These are phyloP conservation scores for Claviceps fusiformis DNA, from an alignment of 2,329 filamentous ascomycete species.

Conservation along the genomic window DNA sequence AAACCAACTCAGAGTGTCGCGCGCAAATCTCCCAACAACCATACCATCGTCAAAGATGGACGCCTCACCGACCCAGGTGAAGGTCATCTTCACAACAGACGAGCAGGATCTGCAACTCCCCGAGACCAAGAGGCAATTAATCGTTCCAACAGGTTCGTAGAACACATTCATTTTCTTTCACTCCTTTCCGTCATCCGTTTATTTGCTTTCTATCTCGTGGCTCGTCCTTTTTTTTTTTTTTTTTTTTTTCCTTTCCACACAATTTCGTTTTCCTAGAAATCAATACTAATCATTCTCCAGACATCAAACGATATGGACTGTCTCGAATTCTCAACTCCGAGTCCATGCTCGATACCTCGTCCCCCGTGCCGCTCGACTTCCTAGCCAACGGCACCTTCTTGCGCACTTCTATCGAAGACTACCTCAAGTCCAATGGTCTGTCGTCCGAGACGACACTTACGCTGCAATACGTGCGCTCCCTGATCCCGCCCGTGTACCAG, in stretches of 20 bases:
- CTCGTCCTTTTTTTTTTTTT: neutral
- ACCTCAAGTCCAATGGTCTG: constrained; percentile 72
- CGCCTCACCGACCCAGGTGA: constrained; percentile 39
- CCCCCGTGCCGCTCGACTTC: constrained; percentile 78
- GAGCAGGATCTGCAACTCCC: constrained; percentile 49
- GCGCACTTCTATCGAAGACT: constrained; percentile 78
- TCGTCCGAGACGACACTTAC: constrained; percentile 78
- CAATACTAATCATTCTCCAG: constrained; percentile 19
- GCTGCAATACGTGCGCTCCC: constrained; percentile 83
- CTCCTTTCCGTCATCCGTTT: neutral
- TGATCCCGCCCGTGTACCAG: constrained; percentile 79
- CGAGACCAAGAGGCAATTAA: constrained; percentile 46
- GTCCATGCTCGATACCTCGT: constrained; percentile 51
- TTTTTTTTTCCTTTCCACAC: neutral
- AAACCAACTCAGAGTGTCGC: neutral
- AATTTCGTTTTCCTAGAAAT: too few species aligned
- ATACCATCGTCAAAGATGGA: constrained; percentile 17
- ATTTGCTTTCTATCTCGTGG: too few species aligned
- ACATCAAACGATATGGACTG: constrained; percentile 57
- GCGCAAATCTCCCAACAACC: neutral
- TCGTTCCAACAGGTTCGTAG: constrained; percentile 43
- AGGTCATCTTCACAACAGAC: constrained; percentile 54
- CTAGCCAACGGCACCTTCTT: constrained; percentile 89
- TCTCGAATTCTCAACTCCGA: constrained; percentile 59
- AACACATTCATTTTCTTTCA: neutral